These are phyloP conservation scores for Kwoniella sp. DNA, from an alignment of 768 basidiomycete genomes.

Conservation along the genomic window DNA sequence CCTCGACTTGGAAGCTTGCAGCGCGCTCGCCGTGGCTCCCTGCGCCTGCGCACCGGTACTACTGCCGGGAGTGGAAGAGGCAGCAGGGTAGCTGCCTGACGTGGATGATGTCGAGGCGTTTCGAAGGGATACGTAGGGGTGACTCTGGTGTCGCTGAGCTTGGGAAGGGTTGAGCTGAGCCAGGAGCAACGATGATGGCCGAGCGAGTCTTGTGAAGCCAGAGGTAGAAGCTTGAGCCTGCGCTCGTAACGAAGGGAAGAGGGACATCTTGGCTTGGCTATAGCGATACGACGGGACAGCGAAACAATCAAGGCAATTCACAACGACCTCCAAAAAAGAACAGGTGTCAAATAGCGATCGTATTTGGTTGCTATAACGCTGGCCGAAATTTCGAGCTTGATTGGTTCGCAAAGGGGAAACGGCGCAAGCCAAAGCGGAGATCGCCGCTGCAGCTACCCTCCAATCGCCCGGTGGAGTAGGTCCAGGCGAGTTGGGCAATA, in stretches of 20 bases:
- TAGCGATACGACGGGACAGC: no score
- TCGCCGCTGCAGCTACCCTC: neutral
- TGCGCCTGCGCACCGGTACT: neutral
- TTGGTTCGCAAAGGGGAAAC: neutral
- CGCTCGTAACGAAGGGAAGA: conserved; percentile 15
- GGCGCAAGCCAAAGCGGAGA: neutral
- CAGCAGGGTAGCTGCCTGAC: neutral
- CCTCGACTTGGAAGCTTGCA: conserved; percentile 4
- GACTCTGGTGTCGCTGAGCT: neutral
- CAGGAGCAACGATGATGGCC: neutral
- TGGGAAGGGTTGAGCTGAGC: neutral
- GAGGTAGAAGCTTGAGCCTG: conserved; percentile 14
- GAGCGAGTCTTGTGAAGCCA: neutral
- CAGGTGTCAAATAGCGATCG: no score
- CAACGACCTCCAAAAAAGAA: no score
- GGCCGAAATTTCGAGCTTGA: no score
- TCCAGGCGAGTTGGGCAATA: neutral
- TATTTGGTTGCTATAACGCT: no score
- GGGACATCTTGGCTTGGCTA: conserved; percentile 21
- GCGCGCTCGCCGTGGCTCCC: neutral
- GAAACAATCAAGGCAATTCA: no score
- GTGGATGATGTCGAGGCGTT: neutral
- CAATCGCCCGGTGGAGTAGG: neutral
- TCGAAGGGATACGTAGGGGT: neutral
- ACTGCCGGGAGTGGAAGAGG: neutral